Evolutionary conservation across 2,329 filamentous ascomycete genomes (phyloP).

Genomic region (Aspergillus sp.): DNA sequence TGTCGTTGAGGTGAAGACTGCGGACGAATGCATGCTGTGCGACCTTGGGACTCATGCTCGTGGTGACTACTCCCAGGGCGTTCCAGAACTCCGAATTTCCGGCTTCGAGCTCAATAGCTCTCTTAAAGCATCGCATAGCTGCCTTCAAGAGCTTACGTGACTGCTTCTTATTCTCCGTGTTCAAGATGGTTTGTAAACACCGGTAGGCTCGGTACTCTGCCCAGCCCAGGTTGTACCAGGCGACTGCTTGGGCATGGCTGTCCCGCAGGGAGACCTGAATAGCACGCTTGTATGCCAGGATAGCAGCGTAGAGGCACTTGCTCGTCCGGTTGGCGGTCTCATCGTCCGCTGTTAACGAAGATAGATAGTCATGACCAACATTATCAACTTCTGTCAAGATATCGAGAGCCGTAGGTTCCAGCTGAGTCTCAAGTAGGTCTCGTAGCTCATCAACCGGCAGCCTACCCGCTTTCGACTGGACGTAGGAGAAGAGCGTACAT

Average conservation of each 20-base stretch:
- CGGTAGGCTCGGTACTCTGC: constrained; percentile 80
- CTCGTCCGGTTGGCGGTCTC: constrained; percentile 41
- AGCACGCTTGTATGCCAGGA: constrained; percentile 85
- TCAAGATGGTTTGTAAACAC: constrained; percentile 55
- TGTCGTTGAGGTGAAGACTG: constrained; percentile 88
- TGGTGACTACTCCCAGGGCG: constrained; percentile 86
- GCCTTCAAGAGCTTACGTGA: constrained; percentile 71
- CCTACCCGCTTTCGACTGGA: constrained; percentile 66
- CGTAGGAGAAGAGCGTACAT: constrained; percentile 77
- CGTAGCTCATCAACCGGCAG: constrained; percentile 63
- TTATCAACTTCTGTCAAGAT: constrained; percentile 70
- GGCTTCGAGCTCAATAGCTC: constrained; percentile 90
- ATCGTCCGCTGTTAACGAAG: constrained; percentile 35
- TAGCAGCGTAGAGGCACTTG: constrained; percentile 67
- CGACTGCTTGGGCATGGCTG: constrained; percentile 85
- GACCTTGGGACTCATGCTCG: constrained; percentile 79
- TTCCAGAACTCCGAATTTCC: constrained; percentile 98
- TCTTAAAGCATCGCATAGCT: constrained; percentile 87
- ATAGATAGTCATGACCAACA: constrained; percentile 48
- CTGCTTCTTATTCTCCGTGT: constrained; percentile 52
- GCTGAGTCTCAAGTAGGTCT: constrained; percentile 58
- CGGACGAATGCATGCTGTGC: constrained; percentile 92
- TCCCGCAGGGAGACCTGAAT: constrained; percentile 73
- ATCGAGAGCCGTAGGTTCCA: constrained; percentile 57
- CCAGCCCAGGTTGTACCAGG: constrained; percentile 96